These are phyloP conservation scores for Asterochloris erici DNA, from an alignment of 139 green algal species.

Conservation along the genomic window DNA sequence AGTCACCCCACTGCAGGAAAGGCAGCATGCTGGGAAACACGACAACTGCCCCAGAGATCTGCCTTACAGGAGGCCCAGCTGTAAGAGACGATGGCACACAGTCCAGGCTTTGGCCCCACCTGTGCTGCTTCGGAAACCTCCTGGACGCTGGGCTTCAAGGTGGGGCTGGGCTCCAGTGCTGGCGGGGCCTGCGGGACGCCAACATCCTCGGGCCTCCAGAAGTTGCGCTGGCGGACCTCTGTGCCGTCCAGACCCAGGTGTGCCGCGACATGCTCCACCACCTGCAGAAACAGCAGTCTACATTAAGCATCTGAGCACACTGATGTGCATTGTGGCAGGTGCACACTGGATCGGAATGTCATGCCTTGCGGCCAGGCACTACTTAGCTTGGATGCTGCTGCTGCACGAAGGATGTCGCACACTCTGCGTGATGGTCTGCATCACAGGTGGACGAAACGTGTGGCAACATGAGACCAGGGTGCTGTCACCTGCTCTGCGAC, in stretches of 20 bases:
- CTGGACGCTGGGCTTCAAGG: too few relatives aligned
- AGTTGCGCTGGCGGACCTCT: conserved; percentile 33
- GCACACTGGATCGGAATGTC: neutral
- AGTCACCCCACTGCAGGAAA: too few relatives aligned
- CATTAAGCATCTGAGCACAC: neutral
- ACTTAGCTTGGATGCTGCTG: neutral
- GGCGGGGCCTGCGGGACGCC: too few relatives aligned
- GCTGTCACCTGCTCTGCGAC: conserved; percentile 32
- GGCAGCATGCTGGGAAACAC: too few relatives aligned
- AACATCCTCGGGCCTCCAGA: conserved; percentile 19
- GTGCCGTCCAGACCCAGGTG: conserved; percentile 25
- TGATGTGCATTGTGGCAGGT: neutral
- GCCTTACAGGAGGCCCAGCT: too few relatives aligned
- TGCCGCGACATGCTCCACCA: conserved; percentile 45
- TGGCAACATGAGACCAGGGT: neutral
- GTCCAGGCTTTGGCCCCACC: too few relatives aligned
- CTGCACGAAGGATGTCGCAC: neutral
- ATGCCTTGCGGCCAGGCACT: neutral
- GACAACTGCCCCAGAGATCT: too few relatives aligned
- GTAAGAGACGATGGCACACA: too few relatives aligned
- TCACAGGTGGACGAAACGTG: neutral
- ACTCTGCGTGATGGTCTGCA: neutral
- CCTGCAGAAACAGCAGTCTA: conserved; percentile 1
- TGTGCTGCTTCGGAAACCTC: too few relatives aligned
- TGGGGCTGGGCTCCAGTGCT: too few relatives aligned